Evolutionary conservation across 2,329 filamentous ascomycete genomes (phyloP).

Genomic region (Cladosporium cucumerinum): DNA sequence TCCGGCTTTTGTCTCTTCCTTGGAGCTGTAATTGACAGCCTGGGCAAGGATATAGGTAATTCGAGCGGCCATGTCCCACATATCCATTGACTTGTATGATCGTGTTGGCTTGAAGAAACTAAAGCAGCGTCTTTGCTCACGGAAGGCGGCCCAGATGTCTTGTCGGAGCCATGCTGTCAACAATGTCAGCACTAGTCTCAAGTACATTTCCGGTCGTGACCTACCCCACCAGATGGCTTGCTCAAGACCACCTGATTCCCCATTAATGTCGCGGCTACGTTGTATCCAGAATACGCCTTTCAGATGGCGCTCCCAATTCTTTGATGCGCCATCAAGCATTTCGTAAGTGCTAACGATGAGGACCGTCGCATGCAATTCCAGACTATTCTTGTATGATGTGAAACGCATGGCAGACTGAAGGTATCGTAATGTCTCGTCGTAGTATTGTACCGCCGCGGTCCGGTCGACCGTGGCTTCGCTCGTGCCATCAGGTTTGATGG

Average conservation of each 20-base stretch:
- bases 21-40: conserved; percentile 57
- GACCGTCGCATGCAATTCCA: conserved; percentile 58
- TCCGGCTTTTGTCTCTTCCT: conserved; percentile 46
- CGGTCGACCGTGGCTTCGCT: conserved; percentile 30
- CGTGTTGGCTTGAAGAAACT: conserved; percentile 58
- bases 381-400: conserved; percentile 55
- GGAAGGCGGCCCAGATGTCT: conserved; percentile 63
- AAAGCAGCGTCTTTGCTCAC: conserved; percentile 54
- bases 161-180: conserved; percentile 52
- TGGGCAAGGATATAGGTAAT: conserved; percentile 56
- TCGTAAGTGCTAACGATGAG: conserved; percentile 62
- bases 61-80: conserved; percentile 53
- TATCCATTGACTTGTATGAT: conserved; percentile 46
- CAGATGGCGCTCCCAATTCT: conserved; percentile 60
- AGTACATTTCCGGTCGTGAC: background rate
- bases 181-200: background rate
- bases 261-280: conserved; percentile 59
- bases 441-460: conserved; percentile 49
- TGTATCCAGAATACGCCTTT: conserved; percentile 66
- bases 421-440: conserved; percentile 62
- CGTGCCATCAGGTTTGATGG: conserved; percentile 35
- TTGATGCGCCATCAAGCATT: conserved; percentile 59
- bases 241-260: conserved; percentile 54
- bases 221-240: conserved; percentile 59
- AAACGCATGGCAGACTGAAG: conserved; percentile 59